These are phyloP conservation scores for Leccinum sublutescens DNA, from an alignment of 768 basidiomycete genomes.

Conservation along the genomic window DNA sequence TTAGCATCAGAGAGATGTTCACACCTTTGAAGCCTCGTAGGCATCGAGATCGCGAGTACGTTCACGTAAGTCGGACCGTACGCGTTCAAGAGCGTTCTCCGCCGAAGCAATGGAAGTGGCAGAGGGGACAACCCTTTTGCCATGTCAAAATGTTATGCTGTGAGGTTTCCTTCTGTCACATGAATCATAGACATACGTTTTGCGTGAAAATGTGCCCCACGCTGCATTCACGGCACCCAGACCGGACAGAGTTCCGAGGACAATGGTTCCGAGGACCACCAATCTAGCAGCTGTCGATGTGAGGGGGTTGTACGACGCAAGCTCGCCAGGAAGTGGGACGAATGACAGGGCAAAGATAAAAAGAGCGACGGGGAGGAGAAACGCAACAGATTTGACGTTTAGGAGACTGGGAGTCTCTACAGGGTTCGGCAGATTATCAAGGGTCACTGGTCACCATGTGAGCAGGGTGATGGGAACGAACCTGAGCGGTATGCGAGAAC, in stretches of 20 bases:
- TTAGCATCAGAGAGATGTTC: slow-evolving; percentile 1
- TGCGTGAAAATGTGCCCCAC: slow-evolving; percentile 41
- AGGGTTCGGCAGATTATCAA: neutral
- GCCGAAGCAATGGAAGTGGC: slow-evolving; percentile 43
- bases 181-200: slow-evolving; percentile 26
- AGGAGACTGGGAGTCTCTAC: slow-evolving; percentile 27
- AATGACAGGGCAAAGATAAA: slow-evolving; percentile 63
- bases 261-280: slow-evolving; percentile 71
- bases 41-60: slow-evolving; percentile 30
- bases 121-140: slow-evolving; percentile 23
- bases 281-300: slow-evolving; percentile 59
- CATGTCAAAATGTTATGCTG: slow-evolving; percentile 9
- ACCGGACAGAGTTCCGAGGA: slow-evolving; percentile 79
- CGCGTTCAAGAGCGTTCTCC: slow-evolving; percentile 56
- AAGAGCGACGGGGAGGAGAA: slow-evolving; percentile 47
- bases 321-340: slow-evolving; percentile 62
- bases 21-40: slow-evolving; percentile 25
- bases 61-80: slow-evolving; percentile 55
- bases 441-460: neutral
- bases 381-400: slow-evolving; percentile 18
- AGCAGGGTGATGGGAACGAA: slow-evolving; percentile 7
- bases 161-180: slow-evolving; percentile 9
- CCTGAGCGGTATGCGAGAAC: slow-evolving; percentile 47
- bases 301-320: slow-evolving; percentile 40
- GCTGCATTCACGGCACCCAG: slow-evolving; percentile 71